Evolutionary conservation across 352 stramenopile genomes (phyloP).

Genomic region (Phytophthora pinifolia): DNA sequence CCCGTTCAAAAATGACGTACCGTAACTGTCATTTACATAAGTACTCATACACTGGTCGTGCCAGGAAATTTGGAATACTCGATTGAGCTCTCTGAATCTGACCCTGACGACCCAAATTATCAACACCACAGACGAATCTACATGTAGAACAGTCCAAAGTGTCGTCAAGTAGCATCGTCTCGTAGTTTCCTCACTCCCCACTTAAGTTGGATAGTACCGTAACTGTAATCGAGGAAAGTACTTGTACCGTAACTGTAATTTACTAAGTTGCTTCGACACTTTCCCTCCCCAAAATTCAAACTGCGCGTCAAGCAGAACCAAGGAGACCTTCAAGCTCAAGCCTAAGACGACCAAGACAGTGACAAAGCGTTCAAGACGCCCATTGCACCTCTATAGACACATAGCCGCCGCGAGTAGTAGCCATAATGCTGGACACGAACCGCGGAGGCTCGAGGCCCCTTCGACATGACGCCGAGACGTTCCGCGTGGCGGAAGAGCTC

Average conservation of each 20-base stretch:
- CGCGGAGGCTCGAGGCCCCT: conserved; percentile 14
- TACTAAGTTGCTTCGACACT: background rate
- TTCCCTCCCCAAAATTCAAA: conserved; percentile 37
- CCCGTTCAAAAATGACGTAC: background rate
- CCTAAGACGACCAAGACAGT: background rate
- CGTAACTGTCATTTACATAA: no score
- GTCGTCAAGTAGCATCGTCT: no score
- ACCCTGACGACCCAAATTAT: no score
- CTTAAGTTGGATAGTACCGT: no score
- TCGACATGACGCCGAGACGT: conserved; percentile 66
- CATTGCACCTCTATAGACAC: background rate
- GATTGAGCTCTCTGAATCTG: no score
- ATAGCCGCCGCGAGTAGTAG: background rate
- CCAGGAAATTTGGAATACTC: no score
- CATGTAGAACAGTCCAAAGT: no score
- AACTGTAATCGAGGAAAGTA: no score
- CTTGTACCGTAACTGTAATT: no score
- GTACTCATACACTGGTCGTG: no score
- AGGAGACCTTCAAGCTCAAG: conserved; percentile 35
- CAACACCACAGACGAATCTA: no score
- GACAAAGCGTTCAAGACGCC: background rate
- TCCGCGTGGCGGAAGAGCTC: conserved; percentile 75
- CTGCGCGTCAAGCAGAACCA: conserved; percentile 44
- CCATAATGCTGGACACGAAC: conserved; percentile 34
- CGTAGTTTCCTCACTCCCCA: no score